Percentiles rank a stretch among this genome's conserved stretches.
Conservation (phyloP, 352 stramenopile species). For the Saprolegnia parasitica region DNA sequence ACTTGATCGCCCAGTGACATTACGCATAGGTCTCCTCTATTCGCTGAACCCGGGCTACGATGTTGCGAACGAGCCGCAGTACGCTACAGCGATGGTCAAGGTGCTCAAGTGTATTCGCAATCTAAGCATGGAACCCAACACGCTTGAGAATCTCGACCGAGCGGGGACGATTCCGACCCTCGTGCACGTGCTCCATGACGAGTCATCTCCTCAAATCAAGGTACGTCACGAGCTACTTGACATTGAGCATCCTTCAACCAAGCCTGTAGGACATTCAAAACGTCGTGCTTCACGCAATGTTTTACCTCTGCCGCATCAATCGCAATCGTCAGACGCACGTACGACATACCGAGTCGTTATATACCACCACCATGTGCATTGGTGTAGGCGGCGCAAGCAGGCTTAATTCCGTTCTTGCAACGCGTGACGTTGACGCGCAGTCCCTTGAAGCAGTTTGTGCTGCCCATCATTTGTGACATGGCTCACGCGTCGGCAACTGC, state of each 20-base stretch:
- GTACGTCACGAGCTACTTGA: constrained; percentile 3
- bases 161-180: constrained; percentile 84
- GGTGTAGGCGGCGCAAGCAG: constrained; percentile 70
- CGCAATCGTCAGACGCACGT: constrained; percentile 79
- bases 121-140: constrained; percentile 88
- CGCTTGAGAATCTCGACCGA: constrained; percentile 83
- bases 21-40: constrained; percentile 25
- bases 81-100: constrained; percentile 62
- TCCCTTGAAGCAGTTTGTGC: constrained; percentile 88
- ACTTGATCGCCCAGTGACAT: constrained; percentile 7
- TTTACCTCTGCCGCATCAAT: constrained; percentile 91
- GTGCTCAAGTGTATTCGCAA: constrained; percentile 84
- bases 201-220: constrained; percentile 25
- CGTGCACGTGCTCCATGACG: constrained; percentile 66
- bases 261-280: constrained; percentile 84
- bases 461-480: constrained; percentile 89
- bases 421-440: constrained; percentile 77
- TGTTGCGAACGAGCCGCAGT: constrained; percentile 41
- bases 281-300: constrained; percentile 89
- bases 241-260: background rate
- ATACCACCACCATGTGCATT: background rate
- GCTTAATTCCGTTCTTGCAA: constrained; percentile 87
- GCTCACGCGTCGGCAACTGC: constrained; percentile 84
- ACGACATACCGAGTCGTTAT: background rate
- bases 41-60: constrained; percentile 30